phyloP scores from a whole-genome alignment of 2,329 filamentous ascomycete species.

The Cordyceps tenuipes region DNA sequence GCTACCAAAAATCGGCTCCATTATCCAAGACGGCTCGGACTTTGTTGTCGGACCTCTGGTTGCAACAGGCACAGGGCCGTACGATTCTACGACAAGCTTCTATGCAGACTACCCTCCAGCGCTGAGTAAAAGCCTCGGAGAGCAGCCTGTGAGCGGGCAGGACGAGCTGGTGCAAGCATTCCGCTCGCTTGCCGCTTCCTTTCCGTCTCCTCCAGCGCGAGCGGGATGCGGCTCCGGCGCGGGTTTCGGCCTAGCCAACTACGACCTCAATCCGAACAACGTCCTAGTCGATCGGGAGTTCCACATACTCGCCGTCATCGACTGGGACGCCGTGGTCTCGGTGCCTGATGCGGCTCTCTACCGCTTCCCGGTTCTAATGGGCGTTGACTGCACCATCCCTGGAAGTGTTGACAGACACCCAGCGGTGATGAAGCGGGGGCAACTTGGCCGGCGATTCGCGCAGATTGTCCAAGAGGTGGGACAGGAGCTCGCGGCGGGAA shows the following conservation, averaged over 20 bases:
- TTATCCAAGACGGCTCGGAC: neutral
- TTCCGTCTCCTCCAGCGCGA: neutral
- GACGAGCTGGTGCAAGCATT: neutral
- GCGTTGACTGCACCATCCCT: neutral
- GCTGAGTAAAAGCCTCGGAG: neutral
- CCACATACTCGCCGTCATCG: slow-evolving; percentile 28
- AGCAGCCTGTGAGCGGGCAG: neutral
- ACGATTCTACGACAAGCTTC: neutral
- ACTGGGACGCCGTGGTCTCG: slow-evolving; percentile 32
- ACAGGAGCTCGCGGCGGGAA: neutral
- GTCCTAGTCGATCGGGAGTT: slow-evolving; percentile 31
- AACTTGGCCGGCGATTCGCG: neutral
- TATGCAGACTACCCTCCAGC: slow-evolving; percentile 2
- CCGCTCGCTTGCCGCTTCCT: neutral
- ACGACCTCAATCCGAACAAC: slow-evolving; percentile 30
- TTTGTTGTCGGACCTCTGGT: neutral
- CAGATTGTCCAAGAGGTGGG: neutral
- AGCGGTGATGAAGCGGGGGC: neutral
- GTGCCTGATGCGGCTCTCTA: slow-evolving; percentile 1
- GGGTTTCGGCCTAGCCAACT: slow-evolving; percentile 9
- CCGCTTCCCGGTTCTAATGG: neutral
- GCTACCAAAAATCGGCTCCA: slow-evolving; percentile 1
- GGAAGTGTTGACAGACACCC: neutral
- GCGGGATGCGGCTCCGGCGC: neutral
- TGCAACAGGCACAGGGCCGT: slow-evolving; percentile 1